phyloP scores from a whole-genome alignment of 148 eudicot species.

The Chenopodium suecicum region DNA sequence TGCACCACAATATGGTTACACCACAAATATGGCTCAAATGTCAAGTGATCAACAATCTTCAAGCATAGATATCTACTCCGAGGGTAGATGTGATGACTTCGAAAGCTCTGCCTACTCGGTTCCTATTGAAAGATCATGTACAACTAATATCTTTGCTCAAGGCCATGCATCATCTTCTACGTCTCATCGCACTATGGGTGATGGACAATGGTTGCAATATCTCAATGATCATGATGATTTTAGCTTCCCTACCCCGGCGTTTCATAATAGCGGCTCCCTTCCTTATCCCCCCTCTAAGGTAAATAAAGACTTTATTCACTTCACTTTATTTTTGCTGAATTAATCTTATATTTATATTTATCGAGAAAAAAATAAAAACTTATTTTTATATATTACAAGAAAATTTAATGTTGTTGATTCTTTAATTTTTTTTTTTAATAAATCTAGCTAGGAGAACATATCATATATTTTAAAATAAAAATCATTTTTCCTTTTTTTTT shows the following conservation, averaged over 20 bases:
- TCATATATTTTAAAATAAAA: too few relatives aligned
- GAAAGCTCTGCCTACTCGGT: constrained; percentile 37
- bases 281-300: constrained; percentile 75
- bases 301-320: not conserved
- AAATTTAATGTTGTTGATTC: too few relatives aligned
- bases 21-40: constrained; percentile 31
- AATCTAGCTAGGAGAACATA: too few relatives aligned
- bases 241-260: constrained; percentile 38
- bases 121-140: constrained; percentile 32
- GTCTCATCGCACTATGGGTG: constrained; percentile 15
- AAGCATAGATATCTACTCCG: constrained; percentile 48
- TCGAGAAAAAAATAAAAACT: too few relatives aligned
- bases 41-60: constrained; percentile 57
- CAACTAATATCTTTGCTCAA: constrained; percentile 24
- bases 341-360: too few relatives aligned
- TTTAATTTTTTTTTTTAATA: too few relatives aligned
- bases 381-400: too few relatives aligned
- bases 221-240: constrained; percentile 52
- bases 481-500: too few relatives aligned
- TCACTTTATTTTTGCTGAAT: too few relatives aligned
- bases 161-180: constrained; percentile 30
- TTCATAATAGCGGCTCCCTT: constrained; percentile 33
- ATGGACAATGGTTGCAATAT: constrained; percentile 58
- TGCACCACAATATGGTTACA: constrained; percentile 22
- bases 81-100: constrained; percentile 56